Evolutionary conservation across 1,284 basidiomycete species (phyloP).

Genomic region (Cutaneotrichosporon mucoides): DNA sequence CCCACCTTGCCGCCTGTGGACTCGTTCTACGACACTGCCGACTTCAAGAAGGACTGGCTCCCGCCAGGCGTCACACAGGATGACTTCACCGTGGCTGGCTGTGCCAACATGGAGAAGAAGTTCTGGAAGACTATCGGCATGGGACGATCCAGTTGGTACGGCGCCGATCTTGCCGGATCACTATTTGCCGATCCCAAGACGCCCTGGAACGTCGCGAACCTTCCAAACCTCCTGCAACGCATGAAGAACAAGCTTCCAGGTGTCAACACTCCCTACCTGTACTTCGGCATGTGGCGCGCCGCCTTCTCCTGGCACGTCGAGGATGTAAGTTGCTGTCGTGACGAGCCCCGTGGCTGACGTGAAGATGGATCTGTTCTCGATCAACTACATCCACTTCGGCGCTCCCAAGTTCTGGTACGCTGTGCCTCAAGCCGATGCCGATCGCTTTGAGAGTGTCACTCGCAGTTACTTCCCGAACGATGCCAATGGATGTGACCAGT

Average conservation of each 20-base stretch:
- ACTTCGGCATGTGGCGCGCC: slow-evolving; percentile 99
- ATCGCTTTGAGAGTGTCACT: slow-evolving; percentile 63
- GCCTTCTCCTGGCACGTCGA: slow-evolving; percentile 99
- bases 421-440: slow-evolving; percentile 77
- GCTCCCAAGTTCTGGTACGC: slow-evolving; percentile 97
- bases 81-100: slow-evolving; percentile 82
- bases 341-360: not conserved
- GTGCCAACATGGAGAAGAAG: slow-evolving; percentile 77
- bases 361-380: slow-evolving; percentile 92
- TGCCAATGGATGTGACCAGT: slow-evolving; percentile 78
- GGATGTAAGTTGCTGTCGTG: slow-evolving; percentile 48
- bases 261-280: slow-evolving; percentile 95
- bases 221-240: slow-evolving; percentile 74
- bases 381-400: slow-evolving; percentile 99
- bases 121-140: slow-evolving; percentile 85
- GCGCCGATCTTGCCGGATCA: slow-evolving; percentile 81
- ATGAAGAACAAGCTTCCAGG: slow-evolving; percentile 74
- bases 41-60: slow-evolving; percentile 69
- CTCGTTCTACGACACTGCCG: slow-evolving; percentile 64
- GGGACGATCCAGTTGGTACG: slow-evolving; percentile 82
- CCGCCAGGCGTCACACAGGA: slow-evolving; percentile 62
- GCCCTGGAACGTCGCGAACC: slow-evolving; percentile 86
- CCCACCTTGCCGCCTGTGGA: slow-evolving; percentile 10
- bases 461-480: slow-evolving; percentile 79
- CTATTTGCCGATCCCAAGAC: slow-evolving; percentile 77